Conservation (phyloP, 2,329 filamentous ascomycete species). For the Aspergillus amoenus region DNA sequence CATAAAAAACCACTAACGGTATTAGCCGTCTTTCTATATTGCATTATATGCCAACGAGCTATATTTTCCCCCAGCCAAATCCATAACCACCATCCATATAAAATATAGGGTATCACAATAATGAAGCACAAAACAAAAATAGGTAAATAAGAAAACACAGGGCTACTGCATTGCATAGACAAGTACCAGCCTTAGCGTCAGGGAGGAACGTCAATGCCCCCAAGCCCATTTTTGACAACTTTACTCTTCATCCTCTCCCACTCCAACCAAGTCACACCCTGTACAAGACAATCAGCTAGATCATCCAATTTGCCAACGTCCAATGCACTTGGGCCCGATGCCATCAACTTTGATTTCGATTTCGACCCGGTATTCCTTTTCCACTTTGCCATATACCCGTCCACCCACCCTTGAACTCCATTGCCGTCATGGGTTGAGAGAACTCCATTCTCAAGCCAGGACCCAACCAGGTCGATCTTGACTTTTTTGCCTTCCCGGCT, state of each 20-base stretch:
- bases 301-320: slow-evolving; percentile 69
- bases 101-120: neutral
- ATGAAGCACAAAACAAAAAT: neutral
- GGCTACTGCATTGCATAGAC: no score
- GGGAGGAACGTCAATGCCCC: neutral
- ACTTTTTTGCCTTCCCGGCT: slow-evolving; percentile 43
- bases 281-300: slow-evolving; percentile 74
- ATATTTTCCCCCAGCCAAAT: neutral
- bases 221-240: slow-evolving; percentile 18
- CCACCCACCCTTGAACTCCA: slow-evolving; percentile 22
- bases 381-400: slow-evolving; percentile 34
- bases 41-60: no score
- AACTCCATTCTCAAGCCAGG: slow-evolving; percentile 47
- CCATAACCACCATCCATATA: neutral
- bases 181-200: no score
- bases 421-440: neutral
- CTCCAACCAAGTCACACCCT: slow-evolving; percentile 72
- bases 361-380: slow-evolving; percentile 9
- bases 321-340: slow-evolving; percentile 7
- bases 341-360: neutral
- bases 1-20: no score
- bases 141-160: neutral
- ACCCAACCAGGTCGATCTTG: slow-evolving; percentile 63
- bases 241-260: slow-evolving; percentile 58
- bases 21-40: no score